Conservation (phyloP, 2,329 filamentous ascomycete genomes). For the Apiospora koreana region DNA sequence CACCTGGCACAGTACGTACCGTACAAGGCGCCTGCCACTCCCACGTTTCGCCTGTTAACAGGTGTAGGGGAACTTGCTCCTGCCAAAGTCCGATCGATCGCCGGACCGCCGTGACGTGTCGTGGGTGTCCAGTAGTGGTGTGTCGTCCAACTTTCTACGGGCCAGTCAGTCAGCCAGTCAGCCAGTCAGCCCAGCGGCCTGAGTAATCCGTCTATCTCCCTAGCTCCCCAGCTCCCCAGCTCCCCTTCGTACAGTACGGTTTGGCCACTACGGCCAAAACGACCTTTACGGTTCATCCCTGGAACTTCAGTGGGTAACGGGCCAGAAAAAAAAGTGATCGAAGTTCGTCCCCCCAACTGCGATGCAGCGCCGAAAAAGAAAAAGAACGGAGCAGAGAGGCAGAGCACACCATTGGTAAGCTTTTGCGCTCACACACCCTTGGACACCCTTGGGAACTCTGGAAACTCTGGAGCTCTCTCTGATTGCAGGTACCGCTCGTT, state of each 20-base stretch:
- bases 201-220: not conserved
- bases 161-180: not conserved
- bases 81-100: conserved; percentile 1
- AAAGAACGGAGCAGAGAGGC: not conserved
- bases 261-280: not conserved
- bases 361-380: not conserved
- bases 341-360: not conserved
- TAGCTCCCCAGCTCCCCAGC: no score
- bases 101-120: conserved; percentile 8
- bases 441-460: not conserved
- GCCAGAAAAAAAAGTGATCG: conserved; percentile 5
- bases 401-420: conserved; percentile 6
- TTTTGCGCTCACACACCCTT: not conserved
- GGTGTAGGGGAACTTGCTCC: not conserved
- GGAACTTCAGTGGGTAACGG: not conserved
- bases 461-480: not conserved
- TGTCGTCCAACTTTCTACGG: not conserved
- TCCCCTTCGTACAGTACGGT: not conserved
- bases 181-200: not conserved
- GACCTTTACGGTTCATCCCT: conserved; percentile 6
- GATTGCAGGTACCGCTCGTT: not conserved
- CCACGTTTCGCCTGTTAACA: not conserved
- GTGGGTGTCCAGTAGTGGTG: no score
- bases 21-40: not conserved
- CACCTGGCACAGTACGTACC: not conserved